Percentiles rank a stretch among this genome's conserved stretches.
Conservation (phyloP, 176 grass and related monocot genomes). For the Musa beccarii region DNA sequence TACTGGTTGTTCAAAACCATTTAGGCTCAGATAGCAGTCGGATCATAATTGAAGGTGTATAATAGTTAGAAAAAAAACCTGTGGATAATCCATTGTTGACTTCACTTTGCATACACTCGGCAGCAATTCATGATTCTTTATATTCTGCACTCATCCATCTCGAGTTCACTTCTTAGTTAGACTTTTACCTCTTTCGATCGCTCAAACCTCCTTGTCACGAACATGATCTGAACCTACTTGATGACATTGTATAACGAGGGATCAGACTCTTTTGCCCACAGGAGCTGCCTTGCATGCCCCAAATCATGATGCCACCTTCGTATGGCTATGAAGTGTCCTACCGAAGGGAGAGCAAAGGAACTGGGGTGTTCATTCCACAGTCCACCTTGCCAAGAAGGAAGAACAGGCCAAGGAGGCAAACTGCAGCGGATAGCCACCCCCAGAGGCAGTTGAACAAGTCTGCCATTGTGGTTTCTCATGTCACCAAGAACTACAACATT, state of each 20-base stretch:
- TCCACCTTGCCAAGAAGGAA: conserved; percentile 27
- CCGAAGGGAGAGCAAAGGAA: conserved; percentile 30
- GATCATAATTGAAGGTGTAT: no score
- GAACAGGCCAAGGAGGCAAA: conserved; percentile 13
- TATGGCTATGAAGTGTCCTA: conserved; percentile 13
- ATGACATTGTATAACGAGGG: background rate
- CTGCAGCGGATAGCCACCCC: conserved; percentile 4
- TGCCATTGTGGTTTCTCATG: background rate
- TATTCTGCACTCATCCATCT: no score
- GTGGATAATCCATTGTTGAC: no score
- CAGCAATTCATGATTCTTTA: no score
- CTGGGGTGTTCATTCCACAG: conserved; percentile 40
- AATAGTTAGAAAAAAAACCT: no score
- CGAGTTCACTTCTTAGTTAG: no score
- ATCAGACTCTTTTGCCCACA: background rate
- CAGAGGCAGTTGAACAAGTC: conserved; percentile 14
- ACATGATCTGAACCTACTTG: no score
- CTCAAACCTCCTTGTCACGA: no score
- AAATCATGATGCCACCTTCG: conserved; percentile 19
- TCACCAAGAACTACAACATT: background rate
- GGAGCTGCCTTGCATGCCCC: conserved; percentile 21
- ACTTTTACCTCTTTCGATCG: no score
- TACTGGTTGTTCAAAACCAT: no score
- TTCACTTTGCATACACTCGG: no score
- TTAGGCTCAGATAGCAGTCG: no score